Conservation (phyloP, 2,329 filamentous ascomycete genomes). For the Ceratocystis diversiconidia region DNA sequence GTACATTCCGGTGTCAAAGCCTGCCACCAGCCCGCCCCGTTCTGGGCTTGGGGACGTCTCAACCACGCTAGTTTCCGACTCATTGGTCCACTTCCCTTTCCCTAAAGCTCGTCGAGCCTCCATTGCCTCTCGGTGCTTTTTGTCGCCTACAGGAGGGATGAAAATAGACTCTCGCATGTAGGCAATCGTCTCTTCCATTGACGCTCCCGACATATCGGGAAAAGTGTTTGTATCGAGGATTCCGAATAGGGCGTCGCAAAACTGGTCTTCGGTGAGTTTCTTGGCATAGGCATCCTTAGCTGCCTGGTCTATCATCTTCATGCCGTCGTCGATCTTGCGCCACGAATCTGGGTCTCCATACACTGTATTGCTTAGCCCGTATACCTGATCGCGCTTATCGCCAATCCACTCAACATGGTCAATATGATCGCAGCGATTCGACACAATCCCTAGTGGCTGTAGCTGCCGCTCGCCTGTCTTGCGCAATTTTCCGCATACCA, state of each 20-base stretch:
- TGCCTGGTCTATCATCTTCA: conserved; percentile 30
- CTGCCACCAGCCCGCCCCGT: conserved; percentile 25
- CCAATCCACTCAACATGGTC: conserved; percentile 45
- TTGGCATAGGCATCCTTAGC: conserved; percentile 30
- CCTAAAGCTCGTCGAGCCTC: conserved; percentile 29
- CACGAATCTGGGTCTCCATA: conserved; percentile 40
- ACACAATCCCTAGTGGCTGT: conserved; percentile 45
- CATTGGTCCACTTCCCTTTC: neutral
- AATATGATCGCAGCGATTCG: conserved; percentile 41
- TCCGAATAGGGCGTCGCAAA: conserved; percentile 38
- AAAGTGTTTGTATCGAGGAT: conserved; percentile 45
- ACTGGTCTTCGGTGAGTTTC: conserved; percentile 31
- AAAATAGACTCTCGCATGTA: conserved; percentile 47
- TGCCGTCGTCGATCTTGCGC: conserved; percentile 47
- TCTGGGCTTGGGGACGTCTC: neutral
- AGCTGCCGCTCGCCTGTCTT: conserved; percentile 20
- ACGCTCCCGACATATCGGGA: conserved; percentile 28
- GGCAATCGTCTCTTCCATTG: conserved; percentile 39
- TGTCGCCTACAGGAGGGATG: conserved; percentile 42
- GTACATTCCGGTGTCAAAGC: conserved; percentile 46
- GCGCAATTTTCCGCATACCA: conserved; percentile 48
- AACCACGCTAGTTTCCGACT: conserved; percentile 19
- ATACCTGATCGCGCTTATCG: conserved; percentile 36
- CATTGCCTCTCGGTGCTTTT: conserved; percentile 33
- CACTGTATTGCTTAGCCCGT: conserved; percentile 49